Evolutionary conservation across 1,284 basidiomycete species (phyloP).

Genomic region (Leccinum fuscescens): DNA sequence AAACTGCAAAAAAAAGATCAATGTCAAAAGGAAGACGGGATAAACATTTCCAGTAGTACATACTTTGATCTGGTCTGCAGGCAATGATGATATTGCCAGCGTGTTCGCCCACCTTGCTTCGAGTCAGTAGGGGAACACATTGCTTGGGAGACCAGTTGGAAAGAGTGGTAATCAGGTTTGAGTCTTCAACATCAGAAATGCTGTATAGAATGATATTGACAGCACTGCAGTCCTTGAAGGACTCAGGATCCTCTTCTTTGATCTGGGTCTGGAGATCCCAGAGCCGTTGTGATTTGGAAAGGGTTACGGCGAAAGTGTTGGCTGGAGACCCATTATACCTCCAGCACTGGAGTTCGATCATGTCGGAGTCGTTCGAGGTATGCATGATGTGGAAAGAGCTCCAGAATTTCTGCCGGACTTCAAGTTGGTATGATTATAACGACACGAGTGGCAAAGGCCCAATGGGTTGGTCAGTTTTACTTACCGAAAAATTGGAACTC

Average conservation of each 20-base stretch:
- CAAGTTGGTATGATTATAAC: not conserved
- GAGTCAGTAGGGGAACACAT: not conserved
- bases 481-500: not conserved
- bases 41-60: not conserved
- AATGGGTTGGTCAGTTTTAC: not conserved
- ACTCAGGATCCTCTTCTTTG: not conserved
- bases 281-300: not conserved
- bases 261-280: not conserved
- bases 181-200: not conserved
- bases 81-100: not conserved
- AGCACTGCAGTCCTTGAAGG: not conserved
- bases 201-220: not conserved
- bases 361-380: not conserved
- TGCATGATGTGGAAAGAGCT: not conserved
- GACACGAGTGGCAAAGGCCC: too few species aligned
- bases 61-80: not conserved
- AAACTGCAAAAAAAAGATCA: not conserved
- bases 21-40: not conserved
- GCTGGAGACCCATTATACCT: not conserved
- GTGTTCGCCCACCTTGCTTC: not conserved
- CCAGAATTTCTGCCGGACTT: not conserved
- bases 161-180: not conserved
- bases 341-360: not conserved
- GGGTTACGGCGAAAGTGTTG: not conserved
- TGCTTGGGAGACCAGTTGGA: not conserved